Evolutionary conservation across 2,329 filamentous ascomycete genomes (phyloP), one percentile per base, ranked within the genome.

Genomic region (Sphaerostilbella broomeana): DNA sequence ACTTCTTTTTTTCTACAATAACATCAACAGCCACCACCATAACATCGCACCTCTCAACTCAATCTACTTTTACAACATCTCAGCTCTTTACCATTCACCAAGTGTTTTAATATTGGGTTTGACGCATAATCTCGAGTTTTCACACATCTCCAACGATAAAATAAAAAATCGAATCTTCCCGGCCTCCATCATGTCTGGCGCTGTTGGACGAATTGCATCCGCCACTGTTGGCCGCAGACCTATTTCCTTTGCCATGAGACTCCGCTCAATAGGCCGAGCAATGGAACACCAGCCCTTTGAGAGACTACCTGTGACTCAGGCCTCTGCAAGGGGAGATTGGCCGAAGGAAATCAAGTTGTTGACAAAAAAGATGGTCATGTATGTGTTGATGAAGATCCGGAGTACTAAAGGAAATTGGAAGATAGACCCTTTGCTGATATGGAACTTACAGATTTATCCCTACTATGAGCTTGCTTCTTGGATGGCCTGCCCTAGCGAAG

Each of bases 1-100:
- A 18, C 29, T 20, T n/a, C n/a, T n/a, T n/a, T n/a, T 16, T 31
- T 16, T 31, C 17, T 13, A 31, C 28, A 31, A 7, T 17, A 13
- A 15, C 28, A 31, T 17, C 5, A 31, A 12, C 28, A 18, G 18
- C 13, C 35, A 38, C 25, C 40, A 42, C 27, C 24, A 38, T 34
- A 42, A 15, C 34, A 31, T 28, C 34, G 31, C 13, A 19, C 38
- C 38, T 38, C 40, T 30, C 40, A 30, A 42, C 40, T 42, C 40
- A 38, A 38, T 12, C 24, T 21, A 12, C 12, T n/a, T 37, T 30
- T 21, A 21, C 24, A 3, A 32, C 12, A 24, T 38, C 40, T 24
- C 40, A 28, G 15, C 40, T 42, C 29, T 15, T 15, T 30, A 34
- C 25, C 7, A 43, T 28, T 31, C 32, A n/a, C 15, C 7, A 16